Conservation (phyloP, 2,329 filamentous ascomycete genomes). For the Waltergamsia citrina region DNA sequence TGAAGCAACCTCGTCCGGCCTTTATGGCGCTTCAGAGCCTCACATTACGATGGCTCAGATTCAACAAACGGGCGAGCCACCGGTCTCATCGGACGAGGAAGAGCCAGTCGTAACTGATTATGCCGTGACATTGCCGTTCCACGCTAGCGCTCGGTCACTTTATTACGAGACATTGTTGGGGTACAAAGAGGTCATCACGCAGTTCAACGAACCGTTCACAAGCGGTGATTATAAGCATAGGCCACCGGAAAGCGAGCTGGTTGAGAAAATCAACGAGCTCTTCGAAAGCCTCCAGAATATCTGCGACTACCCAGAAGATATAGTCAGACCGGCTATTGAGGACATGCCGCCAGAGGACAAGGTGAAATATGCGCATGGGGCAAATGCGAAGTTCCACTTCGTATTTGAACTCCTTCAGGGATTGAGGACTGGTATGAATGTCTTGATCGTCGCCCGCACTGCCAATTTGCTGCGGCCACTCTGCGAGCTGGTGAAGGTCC, state of each 20-base stretch:
- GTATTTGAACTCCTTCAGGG: constrained; percentile 42
- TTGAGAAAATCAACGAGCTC: constrained; percentile 39
- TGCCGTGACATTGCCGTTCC: constrained; percentile 47
- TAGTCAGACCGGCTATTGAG: constrained; percentile 31
- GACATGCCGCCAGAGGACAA: constrained; percentile 27
- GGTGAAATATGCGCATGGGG: constrained; percentile 43
- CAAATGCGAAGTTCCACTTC: constrained; percentile 53
- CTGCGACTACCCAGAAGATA: constrained; percentile 47
- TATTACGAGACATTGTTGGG: constrained; percentile 41
- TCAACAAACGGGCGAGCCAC: constrained; percentile 3
- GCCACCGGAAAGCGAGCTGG: constrained; percentile 26
- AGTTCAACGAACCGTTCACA: constrained; percentile 33
- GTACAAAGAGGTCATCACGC: constrained; percentile 30
- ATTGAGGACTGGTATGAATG: constrained; percentile 31
- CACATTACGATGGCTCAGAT: constrained; percentile 16
- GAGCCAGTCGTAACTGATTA: constrained; percentile 23
- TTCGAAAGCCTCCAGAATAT: constrained; percentile 41
- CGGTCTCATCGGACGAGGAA: background rate
- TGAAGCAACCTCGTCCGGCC: constrained; percentile 8
- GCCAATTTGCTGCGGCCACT: constrained; percentile 41
- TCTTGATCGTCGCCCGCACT: constrained; percentile 44
- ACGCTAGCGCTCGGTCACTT: constrained; percentile 38
- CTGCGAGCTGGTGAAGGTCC: constrained; percentile 33
- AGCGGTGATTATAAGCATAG: constrained; percentile 22
- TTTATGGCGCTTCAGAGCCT: constrained; percentile 12